Evolutionary conservation across 257 asterid genomes (phyloP).

Genomic region (Capsicum baccatum): DNA sequence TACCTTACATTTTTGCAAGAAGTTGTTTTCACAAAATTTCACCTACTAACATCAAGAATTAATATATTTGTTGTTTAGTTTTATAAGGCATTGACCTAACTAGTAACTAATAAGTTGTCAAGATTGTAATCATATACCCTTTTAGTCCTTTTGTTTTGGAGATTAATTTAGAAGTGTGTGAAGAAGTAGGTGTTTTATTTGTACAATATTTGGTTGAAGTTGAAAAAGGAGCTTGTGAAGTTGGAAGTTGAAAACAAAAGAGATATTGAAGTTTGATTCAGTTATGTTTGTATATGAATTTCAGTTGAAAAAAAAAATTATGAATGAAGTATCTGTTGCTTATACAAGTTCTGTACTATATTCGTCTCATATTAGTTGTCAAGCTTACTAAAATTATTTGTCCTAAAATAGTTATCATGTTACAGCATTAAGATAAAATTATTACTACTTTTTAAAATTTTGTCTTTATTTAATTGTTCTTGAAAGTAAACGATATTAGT

Average conservation of each 20-base stretch:
- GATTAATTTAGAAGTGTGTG: constrained; percentile 12
- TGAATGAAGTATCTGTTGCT: neutral
- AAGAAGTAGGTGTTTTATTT: constrained; percentile 5
- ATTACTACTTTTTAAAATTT: too few species aligned
- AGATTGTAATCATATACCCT: neutral
- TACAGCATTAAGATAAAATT: too few species aligned
- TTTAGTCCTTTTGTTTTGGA: neutral
- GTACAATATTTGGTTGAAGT: neutral
- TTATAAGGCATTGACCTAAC: neutral
- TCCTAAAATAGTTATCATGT: too few species aligned
- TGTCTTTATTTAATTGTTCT: too few species aligned
- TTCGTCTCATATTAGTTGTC: too few species aligned
- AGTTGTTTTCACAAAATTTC: neutral
- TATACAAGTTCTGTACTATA: neutral
- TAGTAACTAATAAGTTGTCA: neutral
- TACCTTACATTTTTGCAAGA: too few species aligned
- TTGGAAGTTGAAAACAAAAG: neutral
- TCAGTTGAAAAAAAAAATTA: neutral
- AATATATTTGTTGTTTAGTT: neutral
- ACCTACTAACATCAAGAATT: constrained; percentile 12
- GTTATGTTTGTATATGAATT: neutral
- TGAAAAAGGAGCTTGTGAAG: neutral
- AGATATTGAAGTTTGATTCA: neutral
- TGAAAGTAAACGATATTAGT: too few species aligned
- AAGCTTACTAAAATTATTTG: too few species aligned